A percentile compares a stretch with the other conserved stretches of the same genome.
These are phyloP conservation scores for Agastache rugosa DNA, from an alignment of 257 asterid species.

Conservation along the genomic window DNA sequence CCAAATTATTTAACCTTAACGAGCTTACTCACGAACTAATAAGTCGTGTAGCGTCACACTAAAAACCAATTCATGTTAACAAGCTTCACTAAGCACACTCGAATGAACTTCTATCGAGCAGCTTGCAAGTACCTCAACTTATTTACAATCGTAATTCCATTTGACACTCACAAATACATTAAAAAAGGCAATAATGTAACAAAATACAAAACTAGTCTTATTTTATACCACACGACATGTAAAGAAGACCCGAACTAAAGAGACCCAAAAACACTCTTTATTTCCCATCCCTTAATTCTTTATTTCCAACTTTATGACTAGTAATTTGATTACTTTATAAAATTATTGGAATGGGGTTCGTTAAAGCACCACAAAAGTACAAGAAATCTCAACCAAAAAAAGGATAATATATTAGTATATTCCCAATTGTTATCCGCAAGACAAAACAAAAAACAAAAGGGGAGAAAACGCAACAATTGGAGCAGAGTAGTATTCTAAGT, in stretches of 20 bases:
- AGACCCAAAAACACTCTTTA: conserved; percentile 17
- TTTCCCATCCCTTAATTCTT: conserved; percentile 22
- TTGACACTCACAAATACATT: neutral
- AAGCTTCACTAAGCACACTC: too few species aligned
- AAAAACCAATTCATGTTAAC: too few species aligned
- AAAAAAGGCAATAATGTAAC: neutral
- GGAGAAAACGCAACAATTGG: neutral
- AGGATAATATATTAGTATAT: conserved; percentile 39
- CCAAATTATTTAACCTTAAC: too few species aligned
- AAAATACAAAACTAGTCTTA: neutral
- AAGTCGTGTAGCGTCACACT: too few species aligned
- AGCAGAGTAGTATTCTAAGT: conserved; percentile 41
- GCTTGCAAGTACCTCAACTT: too few species aligned
- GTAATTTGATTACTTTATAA: neutral
- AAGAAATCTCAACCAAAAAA: conserved; percentile 25
- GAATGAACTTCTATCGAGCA: too few species aligned
- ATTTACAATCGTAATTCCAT: too few species aligned
- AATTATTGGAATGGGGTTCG: conserved; percentile 47
- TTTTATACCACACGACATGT: neutral
- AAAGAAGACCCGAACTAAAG: conserved; percentile 6
- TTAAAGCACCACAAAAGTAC: conserved; percentile 50
- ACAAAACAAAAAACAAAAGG: neutral
- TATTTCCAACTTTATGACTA: conserved; percentile 22
- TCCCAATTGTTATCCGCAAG: conserved; percentile 43
- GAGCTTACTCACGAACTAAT: too few species aligned